Base-by-base conservation (phyloP, 306 rosid genomes). In the Cicer bijugum region DNA sequence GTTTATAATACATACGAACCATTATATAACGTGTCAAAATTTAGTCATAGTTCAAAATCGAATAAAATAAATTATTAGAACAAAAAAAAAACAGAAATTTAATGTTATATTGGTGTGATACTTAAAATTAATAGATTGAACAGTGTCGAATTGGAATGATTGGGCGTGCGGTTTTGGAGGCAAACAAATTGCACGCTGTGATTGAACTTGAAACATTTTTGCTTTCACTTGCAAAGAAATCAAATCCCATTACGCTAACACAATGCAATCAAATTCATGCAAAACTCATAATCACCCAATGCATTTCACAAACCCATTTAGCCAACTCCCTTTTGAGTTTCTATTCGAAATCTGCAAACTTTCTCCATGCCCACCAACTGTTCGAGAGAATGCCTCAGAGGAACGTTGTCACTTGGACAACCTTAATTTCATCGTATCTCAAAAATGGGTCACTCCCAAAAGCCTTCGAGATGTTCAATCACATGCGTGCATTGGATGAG, bases 351-450 rank as follows among this genome's bases (percentile, higher is more conserved):
- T 62, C 66, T 33, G 71, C 78, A 0, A 67, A 78, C 63, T 79
- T 86, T 37, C 48, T 40, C 51, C 67, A 81, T 53, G 87, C 90
- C 23, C 86, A 74, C 75, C 58, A 19, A 6, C 43, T 84, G 80
- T 81, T 86, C 78, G 82, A 81, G 50, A 55, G 76, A 81, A 84
- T 86, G 86, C 79, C 88, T 70, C 76, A 14, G 16, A 78, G 61
- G 78, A 86, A 86, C 40, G 82, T 84, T 70, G 88, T 86, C 63
- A 62, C 90, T 0, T 86, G 90, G 88, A 86, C 87, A 58, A 78
- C 86, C 74, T 78, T 86, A 45, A 81, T 86, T 72, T 81, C 90
- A 0, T 71, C 84, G 3, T 76, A 86, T 63, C 78, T 86, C 45
- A 80, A 77, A 47, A 20, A 9, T 69, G 84, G 86, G 78, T 76